Base-by-base conservation (phyloP, 345 rosid genomes). In the Cardamine resedifolia region DNA sequence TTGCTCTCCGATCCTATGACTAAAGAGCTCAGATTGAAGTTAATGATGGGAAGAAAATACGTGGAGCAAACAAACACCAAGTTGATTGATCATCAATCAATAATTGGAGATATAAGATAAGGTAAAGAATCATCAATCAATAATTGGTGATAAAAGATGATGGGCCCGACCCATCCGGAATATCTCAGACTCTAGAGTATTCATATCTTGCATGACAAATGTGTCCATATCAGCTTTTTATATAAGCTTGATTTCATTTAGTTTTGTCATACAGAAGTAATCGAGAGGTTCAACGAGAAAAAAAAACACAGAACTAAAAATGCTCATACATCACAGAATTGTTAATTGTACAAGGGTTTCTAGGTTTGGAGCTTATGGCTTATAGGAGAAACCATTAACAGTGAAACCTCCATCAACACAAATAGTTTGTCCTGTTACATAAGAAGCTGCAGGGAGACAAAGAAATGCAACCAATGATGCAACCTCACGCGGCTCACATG, bases 381-480 rank as follows among this genome's bases (percentile, higher is more conserved):
- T 68, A 20, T 47, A 45, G 47, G 74, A 58, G 66, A 65, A 66
- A 18, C 67, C 72, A 66, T 66, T 65, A 20, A 74, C 52, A 30
- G 72, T 44, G 65, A 11, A 33, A n/a, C 66, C 72, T 57, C 78
- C 73, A 74, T 74, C 78, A 41, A 67, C 44, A 49, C 62, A 58
- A 50, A 67, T 74, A 28, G 73, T 67, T 52, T 74, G 73, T 28
- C 78, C 78, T 79, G 92, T 87, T n/a, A 90, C 78, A 81, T 85
- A 86, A 28, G 90, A 86, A 34, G 92, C 83, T 60, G 88, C 90
- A 34, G 93, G 93, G 60, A 88, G 67, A 64, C 91, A 88, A 14
- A 90, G 86, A 77, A 86, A 88, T 11, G 90, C 85, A 41, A 85
- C 91, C 48, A 73, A 16, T 3, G 73, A 50, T 1, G 73, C 59